These are phyloP conservation scores for Wickerhamomyces bovis DNA, from an alignment of 805 yeast species.

Conservation along the genomic window DNA sequence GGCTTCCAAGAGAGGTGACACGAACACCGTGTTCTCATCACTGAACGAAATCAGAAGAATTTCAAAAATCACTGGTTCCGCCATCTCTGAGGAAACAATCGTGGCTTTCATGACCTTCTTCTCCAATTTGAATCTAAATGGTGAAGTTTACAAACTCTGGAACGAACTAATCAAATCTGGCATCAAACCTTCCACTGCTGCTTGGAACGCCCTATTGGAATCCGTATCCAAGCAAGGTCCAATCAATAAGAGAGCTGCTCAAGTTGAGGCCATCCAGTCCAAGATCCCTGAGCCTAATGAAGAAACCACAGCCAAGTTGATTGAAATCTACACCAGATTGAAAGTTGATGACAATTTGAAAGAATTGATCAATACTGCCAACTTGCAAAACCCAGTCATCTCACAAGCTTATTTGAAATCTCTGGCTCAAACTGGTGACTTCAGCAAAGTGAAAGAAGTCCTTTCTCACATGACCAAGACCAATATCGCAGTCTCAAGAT, in stretches of 20 bases:
- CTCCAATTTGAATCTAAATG: conserved; percentile 29
- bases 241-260: conserved; percentile 25
- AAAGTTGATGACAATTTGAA: conserved; percentile 32
- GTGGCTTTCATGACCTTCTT: conserved; percentile 41
- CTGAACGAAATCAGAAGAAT: conserved; percentile 16
- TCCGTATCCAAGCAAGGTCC: conserved; percentile 32
- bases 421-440: conserved; percentile 10
- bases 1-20: conserved; percentile 14
- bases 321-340: conserved; percentile 44
- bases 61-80: conserved; percentile 24
- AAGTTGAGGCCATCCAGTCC: conserved; percentile 33
- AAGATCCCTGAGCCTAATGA: conserved; percentile 37
- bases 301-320: conserved; percentile 41
- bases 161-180: conserved; percentile 37
- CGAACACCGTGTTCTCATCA: conserved; percentile 10
- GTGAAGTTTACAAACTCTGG: conserved; percentile 42
- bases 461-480: conserved; percentile 13
- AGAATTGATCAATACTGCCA: conserved; percentile 31
- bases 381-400: conserved; percentile 29
- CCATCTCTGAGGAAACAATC: conserved; percentile 36
- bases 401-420: conserved; percentile 19
- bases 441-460: conserved; percentile 8
- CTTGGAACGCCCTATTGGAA: conserved; percentile 57
- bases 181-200: conserved; percentile 33
- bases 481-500: conserved; percentile 38